These are phyloP conservation scores for Mucor racemosus DNA, from an alignment of 371 early-diverging fungal species.

Conservation along the genomic window DNA sequence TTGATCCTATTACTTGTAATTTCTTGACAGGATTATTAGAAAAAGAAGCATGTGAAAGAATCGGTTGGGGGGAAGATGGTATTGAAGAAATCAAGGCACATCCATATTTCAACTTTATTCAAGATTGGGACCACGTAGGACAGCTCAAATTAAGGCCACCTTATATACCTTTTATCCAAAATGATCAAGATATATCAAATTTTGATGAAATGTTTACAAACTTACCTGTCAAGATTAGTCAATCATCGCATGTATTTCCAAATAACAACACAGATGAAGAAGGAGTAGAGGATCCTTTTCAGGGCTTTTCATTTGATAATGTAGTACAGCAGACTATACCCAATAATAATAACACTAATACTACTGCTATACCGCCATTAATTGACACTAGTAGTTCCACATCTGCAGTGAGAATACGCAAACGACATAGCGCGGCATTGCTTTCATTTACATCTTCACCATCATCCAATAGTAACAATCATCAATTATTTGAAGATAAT, in stretches of 20 bases:
- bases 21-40: conserved; percentile 70
- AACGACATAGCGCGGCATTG: conserved; percentile 40
- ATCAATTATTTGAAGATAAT: conserved; percentile 6
- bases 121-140: conserved; percentile 68
- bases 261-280: background rate
- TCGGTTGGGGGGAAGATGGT: conserved; percentile 63
- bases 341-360: background rate
- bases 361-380: background rate
- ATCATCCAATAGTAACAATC: background rate
- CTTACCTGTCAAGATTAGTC: conserved; percentile 58
- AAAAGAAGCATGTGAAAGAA: conserved; percentile 66
- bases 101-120: conserved; percentile 64
- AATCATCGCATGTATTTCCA: conserved; percentile 15
- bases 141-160: conserved; percentile 60
- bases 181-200: conserved; percentile 60
- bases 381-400: conserved; percentile 1
- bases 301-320: conserved; percentile 35
- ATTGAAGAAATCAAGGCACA: conserved; percentile 68
- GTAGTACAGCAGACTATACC: conserved; percentile 1
- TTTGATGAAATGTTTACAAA: conserved; percentile 69
- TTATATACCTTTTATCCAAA: conserved; percentile 51
- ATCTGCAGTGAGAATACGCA: conserved; percentile 19
- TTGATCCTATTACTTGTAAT: conserved; percentile 57
- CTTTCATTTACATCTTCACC: conserved; percentile 11
- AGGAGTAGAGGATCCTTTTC: conserved; percentile 32